Base-by-base conservation (phyloP, 1,139 yeast genomes). In the Geotrichum australiense region DNA sequence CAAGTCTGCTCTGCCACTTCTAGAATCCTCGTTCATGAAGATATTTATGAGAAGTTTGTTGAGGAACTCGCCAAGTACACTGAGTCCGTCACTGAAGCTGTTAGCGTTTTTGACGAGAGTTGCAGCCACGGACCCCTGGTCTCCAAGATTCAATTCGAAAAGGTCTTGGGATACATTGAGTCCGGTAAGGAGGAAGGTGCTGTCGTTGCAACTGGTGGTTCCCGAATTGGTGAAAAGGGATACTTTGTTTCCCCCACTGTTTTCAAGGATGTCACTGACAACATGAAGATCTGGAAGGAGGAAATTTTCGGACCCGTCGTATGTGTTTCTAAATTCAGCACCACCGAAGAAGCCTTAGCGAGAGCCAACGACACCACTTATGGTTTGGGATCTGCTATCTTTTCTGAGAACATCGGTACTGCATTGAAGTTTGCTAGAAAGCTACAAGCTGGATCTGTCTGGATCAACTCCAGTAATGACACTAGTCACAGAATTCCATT, bases 301-400 rank as follows among this genome's bases (percentile, higher is more conserved):
- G 87, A 79, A 63, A 84, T 84, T 52, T 84, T 84, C 56, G 95
- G 95, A 22, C 95, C 95, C n/a, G 93, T 84, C 39, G 85, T 81
- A 35, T 74, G 85, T 15, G 66, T 81, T 37, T 69, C 79, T 49
- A 78, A 76, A 61, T 85, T 85, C 64, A 65, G 66, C 43, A 74
- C 81, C 35, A 78, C 74, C 50, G 85, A 80, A 47, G 91, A 84
- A 42, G 94, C 77, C 28, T 63, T 85, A 38, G 70, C 81, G 51
- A 93, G 87, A 47, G 86, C 93, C 32, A 80, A 85, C 59, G 78
- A 78, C 58, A 70, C 87, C 20, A 70, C 69, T 36, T 84, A 82
- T 58, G 94, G 94, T 56, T 73, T 84, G 56, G 94, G 87, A 56
- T 86, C 94, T 35, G 86, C 91, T 51, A 70, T 84, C 26, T 84